Base-by-base conservation (phyloP, 1,284 basidiomycete genomes). In the Ganoderma lingzhi region DNA sequence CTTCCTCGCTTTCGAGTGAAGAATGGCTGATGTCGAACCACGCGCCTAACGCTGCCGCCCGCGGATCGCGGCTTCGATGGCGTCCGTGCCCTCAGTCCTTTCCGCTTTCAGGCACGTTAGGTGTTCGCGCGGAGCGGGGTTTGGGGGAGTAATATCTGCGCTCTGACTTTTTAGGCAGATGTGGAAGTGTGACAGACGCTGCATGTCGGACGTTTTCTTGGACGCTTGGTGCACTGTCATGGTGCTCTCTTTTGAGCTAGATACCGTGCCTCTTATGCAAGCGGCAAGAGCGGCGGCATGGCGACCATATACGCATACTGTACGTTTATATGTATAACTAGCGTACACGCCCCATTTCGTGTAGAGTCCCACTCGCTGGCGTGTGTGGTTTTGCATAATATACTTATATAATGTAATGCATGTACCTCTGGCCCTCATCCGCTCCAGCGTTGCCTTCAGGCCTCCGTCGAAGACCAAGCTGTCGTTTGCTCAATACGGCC, bases 251-350 rank as follows among this genome's bases (percentile, higher is more conserved):
- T 28, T 61, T 53, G 63, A 41, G 53, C 53, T 35, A 45, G 28
- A 39, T 39, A 23, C 14, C 37, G 35, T 53, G 44, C 51, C 32
- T 45, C 51, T 30, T 15, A 28, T 23, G 44, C 28, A n/a, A 39
- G 58, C 63, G 55, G 61, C 63, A 35, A 45, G 63, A 45, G 37
- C 59, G 55, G 35, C 48, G 64, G 56, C 62, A 15, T 41, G 58
- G 60, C 58, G 67, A 62, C 39, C n/a, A 64, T 30, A 39, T 37
- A 42, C 37, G 39, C 35, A 53, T 58, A 56, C 35, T 64, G 32
- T 67, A 65, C 44, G 51, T 39, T 56, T 65, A 48, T 64, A 44
- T 67, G 65, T 66, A 67, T 64, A 68, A 61, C 35, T 70, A 68
- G 55, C 68, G 66, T 71, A 71, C 62, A n/a, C 42, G 44, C 69